Percentiles rank a stretch among this genome's conserved stretches.
Conservation (phyloP, 331 rosid genomes). For the Erythrophleum ivorense region DNA sequence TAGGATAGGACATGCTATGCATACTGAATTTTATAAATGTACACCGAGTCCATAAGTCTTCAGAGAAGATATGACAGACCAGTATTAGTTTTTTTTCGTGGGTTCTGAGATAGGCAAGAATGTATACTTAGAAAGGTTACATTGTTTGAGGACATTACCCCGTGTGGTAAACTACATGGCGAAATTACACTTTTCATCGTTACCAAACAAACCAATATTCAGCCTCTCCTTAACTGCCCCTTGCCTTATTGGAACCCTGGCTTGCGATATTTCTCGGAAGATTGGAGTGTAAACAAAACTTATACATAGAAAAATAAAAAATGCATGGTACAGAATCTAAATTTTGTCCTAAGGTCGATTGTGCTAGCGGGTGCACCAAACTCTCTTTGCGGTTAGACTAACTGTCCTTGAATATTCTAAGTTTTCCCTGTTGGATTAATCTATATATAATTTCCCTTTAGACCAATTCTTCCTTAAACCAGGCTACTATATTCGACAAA, state of each 20-base stretch:
- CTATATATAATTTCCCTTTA: conserved; percentile 43
- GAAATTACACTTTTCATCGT: neutral
- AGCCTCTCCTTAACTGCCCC: conserved; percentile 41
- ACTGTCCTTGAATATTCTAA: conserved; percentile 1
- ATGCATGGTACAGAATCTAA: conserved; percentile 23
- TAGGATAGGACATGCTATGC: neutral
- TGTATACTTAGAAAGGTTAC: neutral
- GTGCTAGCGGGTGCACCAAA: conserved; percentile 64
- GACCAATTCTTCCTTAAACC: conserved; percentile 5
- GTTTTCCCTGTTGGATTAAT: conserved; percentile 25
- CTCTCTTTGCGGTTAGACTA: conserved; percentile 52
- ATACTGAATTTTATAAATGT: neutral
- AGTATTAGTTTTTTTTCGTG: neutral
- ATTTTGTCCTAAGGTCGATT: conserved; percentile 21
- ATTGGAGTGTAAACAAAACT: neutral
- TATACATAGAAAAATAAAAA: neutral
- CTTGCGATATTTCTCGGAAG: neutral
- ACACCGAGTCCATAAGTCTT: neutral
- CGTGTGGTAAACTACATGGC: neutral
- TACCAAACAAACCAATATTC: conserved; percentile 49
- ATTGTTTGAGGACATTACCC: neutral
- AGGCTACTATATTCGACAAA: conserved; percentile 24
- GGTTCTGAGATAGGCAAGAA: neutral
- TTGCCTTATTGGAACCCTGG: neutral
- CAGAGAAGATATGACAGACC: neutral